A percentile compares a stretch with the other conserved stretches of the same genome.
phyloP scores from a whole-genome alignment of 129 eudicot species.

The Pulicaria dysenterica region DNA sequence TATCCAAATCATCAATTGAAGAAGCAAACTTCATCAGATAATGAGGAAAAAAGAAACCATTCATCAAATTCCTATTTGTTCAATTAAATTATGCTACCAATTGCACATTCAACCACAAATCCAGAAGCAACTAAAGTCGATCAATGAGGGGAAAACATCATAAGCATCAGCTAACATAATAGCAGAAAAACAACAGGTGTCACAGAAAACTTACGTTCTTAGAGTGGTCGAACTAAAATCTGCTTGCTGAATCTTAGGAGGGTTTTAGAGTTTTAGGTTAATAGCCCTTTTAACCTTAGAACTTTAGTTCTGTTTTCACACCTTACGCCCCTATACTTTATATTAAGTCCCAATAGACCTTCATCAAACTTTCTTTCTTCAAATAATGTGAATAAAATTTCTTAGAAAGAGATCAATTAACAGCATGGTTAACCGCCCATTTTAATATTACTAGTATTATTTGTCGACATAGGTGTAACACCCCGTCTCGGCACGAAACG shows the following conservation, averaged over 20 bases:
- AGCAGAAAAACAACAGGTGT: neutral
- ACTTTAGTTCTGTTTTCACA: neutral
- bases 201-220: slow-evolving; percentile 24
- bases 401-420: too few relatives aligned
- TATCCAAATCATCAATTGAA: neutral
- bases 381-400: too few relatives aligned
- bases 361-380: neutral
- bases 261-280: slow-evolving; percentile 17
- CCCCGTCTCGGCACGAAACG: too few relatives aligned
- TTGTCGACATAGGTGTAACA: too few relatives aligned
- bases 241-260: neutral
- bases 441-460: too few relatives aligned
- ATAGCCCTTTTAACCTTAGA: slow-evolving; percentile 9
- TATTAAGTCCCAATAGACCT: neutral
- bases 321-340: slow-evolving; percentile 9
- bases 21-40: neutral
- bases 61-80: neutral
- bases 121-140: slow-evolving; percentile 20
- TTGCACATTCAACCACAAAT: slow-evolving; percentile 7
- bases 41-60: neutral
- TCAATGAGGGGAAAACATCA: slow-evolving; percentile 5
- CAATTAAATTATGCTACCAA: neutral
- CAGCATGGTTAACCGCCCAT: too few relatives aligned
- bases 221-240: slow-evolving; percentile 15
- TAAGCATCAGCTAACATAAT: neutral